These are phyloP conservation scores for Rutstroemia sp. DNA, from an alignment of 2,329 filamentous ascomycete genomes.

Conservation along the genomic window DNA sequence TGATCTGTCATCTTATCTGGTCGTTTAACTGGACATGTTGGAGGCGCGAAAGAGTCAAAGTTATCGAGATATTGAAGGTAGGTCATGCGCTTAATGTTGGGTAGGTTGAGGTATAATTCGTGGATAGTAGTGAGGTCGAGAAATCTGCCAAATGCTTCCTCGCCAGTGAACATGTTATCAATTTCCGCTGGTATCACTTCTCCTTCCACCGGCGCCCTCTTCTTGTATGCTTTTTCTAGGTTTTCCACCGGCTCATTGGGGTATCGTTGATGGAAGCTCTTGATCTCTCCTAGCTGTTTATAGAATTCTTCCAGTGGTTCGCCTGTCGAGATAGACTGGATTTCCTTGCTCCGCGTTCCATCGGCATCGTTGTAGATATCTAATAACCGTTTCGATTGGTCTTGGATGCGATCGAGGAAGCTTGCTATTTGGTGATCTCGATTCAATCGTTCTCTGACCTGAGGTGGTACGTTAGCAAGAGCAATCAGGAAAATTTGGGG, in stretches of 20 bases:
- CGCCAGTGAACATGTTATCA: constrained; percentile 89
- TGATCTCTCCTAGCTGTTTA: constrained; percentile 72
- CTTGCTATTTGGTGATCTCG: constrained; percentile 87
- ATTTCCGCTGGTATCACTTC: constrained; percentile 60
- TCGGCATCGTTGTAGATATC: constrained; percentile 78
- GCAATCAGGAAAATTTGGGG: not conserved
- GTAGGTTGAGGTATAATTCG: constrained; percentile 84
- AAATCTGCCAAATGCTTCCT: constrained; percentile 88
- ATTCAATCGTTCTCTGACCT: constrained; percentile 84
- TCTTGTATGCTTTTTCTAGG: constrained; percentile 83
- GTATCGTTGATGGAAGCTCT: constrained; percentile 82
- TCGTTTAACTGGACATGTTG: constrained; percentile 66
- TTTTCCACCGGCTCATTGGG: constrained; percentile 95
- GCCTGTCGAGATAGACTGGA: constrained; percentile 74
- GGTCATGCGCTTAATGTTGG: constrained; percentile 72
- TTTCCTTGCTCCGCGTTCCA: constrained; percentile 65
- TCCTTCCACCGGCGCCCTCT: constrained; percentile 56
- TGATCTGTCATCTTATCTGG: constrained; percentile 83
- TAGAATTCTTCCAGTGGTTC: constrained; percentile 91
- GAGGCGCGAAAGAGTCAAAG: constrained; percentile 79
- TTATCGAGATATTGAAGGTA: constrained; percentile 90
- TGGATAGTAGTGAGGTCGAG: constrained; percentile 81
- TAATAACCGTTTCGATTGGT: constrained; percentile 73
- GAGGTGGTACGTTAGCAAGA: not conserved
- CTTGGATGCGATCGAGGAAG: constrained; percentile 80